These are phyloP conservation scores for Diaporthe caulivora DNA, from an alignment of 2,329 filamentous ascomycete genomes.

Conservation along the genomic window DNA sequence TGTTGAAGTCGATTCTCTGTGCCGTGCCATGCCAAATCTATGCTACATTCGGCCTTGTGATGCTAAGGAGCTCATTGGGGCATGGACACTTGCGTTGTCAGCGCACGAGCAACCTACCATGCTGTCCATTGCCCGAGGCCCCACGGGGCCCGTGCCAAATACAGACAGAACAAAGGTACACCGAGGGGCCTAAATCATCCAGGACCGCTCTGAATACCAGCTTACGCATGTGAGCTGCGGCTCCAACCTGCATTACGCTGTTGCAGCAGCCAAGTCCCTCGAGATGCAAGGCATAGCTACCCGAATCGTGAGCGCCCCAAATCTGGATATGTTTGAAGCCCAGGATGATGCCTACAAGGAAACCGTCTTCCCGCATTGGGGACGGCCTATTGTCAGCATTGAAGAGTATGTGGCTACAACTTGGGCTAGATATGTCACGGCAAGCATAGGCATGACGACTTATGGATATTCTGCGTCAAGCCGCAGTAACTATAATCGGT, in stretches of 20 bases:
- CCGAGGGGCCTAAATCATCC: conserved; percentile 48
- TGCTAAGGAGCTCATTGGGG: conserved; percentile 68
- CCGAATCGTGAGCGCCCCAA: conserved; percentile 39
- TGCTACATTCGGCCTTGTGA: conserved; percentile 72
- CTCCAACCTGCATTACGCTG: conserved; percentile 51
- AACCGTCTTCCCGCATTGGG: conserved; percentile 51
- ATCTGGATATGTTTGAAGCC: conserved; percentile 38
- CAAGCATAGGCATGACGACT: conserved; percentile 56
- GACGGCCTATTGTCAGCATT: conserved; percentile 43
- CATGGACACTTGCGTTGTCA: conserved; percentile 61
- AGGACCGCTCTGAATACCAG: conserved; percentile 46
- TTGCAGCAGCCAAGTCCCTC: conserved; percentile 52
- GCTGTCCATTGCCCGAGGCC: conserved; percentile 53
- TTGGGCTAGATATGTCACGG: conserved; percentile 64
- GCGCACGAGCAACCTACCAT: conserved; percentile 44
- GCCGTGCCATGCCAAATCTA: conserved; percentile 73
- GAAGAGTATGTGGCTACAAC: conserved; percentile 61
- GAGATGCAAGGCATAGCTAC: not conserved
- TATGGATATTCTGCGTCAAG: conserved; percentile 63
- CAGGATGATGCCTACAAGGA: conserved; percentile 43
- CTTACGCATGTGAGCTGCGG: conserved; percentile 46
- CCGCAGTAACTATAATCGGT: conserved; percentile 59
- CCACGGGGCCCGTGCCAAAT: conserved; percentile 45
- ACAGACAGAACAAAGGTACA: conserved; percentile 47
- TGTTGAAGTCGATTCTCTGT: conserved; percentile 67